Evolutionary conservation across 106 monocot species (phyloP), one percentile per base, ranked within the genome.

Genomic region (Narthecium ossifragum): DNA sequence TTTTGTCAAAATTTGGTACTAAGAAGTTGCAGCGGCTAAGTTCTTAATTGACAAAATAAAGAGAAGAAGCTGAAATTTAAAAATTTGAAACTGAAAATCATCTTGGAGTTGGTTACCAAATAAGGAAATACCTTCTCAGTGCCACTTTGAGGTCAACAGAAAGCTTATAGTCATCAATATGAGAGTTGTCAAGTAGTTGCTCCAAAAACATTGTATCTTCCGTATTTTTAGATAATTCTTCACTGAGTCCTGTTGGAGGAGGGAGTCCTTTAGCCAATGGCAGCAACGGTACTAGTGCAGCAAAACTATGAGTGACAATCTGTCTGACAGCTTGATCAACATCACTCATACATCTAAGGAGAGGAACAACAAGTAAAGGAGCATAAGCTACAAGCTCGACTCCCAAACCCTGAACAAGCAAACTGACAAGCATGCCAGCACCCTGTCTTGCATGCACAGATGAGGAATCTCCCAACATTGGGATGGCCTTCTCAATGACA

Each of bases 181-280:
- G 86, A 60, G 96, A 87, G 56, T 90, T 90, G 64, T 98, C 96
- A 79, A 98, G 96, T 62, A 98, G 79, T 55, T 98, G 96, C 43
- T 98, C 96, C 32, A 98, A 65, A 58, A 98, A 98, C 22, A 81
- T 75, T 47, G 76, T 73, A 81, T 98, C 96, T 69, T 98, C 96
- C 18, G 65, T 55, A 59, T 70, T 86, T 56, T 55, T 78, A 45
- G 96, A 83, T 73, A 84, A 79, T 52, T 62, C 64, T 52, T 84
- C 84, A 76, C 75, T 72, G 6, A 87, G 39, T 30, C 78, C 86
- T 70, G 62, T 60, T 27, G 96, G 90, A 36, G 71, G 53, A 56
- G 75, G 66, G 37, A 77, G 66, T 55, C 90, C 96, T 70, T 68
- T 83, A 55, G 96, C 79, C 56, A 98, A 62, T 34, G 96, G 90